Percentiles rank a stretch among this genome's conserved stretches.
These are phyloP conservation scores for Colletotrichum sp. DNA, from an alignment of 2,329 filamentous ascomycete genomes.

Conservation along the genomic window DNA sequence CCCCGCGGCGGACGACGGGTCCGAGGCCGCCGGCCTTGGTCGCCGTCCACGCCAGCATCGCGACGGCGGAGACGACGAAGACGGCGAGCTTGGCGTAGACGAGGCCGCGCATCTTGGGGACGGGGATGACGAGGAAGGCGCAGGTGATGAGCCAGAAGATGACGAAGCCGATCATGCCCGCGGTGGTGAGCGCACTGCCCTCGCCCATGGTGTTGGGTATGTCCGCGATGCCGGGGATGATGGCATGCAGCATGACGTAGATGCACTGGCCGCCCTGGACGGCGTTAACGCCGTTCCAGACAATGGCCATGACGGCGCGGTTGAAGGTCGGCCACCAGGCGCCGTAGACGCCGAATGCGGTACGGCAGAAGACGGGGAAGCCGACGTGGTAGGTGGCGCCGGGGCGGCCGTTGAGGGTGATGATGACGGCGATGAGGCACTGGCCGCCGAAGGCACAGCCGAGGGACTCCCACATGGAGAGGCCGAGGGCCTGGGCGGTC, in stretches of 20 bases:
- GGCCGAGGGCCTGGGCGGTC: conserved; percentile 43
- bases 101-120: conserved; percentile 22
- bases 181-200: conserved; percentile 43
- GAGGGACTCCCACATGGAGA: conserved; percentile 55
- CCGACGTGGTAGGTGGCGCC: conserved; percentile 48
- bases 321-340: conserved; percentile 49
- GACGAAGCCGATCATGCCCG: conserved; percentile 45
- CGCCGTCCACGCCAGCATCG: conserved; percentile 60
- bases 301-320: conserved; percentile 48
- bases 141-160: conserved; percentile 46
- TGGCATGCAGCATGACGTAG: conserved; percentile 41
- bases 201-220: conserved; percentile 43
- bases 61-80: conserved; percentile 39
- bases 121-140: conserved; percentile 40
- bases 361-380: conserved; percentile 45
- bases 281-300: conserved; percentile 48
- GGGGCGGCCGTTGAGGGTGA: conserved; percentile 44
- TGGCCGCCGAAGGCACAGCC: conserved; percentile 45
- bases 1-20: conserved; percentile 65
- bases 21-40: conserved; percentile 77
- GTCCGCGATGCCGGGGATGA: conserved; percentile 43
- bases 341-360: conserved; percentile 48
- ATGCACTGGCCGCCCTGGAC: conserved; percentile 37
- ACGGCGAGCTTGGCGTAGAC: conserved; percentile 33
- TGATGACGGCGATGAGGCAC: conserved; percentile 42